A percentile compares a stretch with the other conserved stretches of the same genome.
phyloP scores from a whole-genome alignment of 2,329 filamentous ascomycete species.

The Diaporthe citri region DNA sequence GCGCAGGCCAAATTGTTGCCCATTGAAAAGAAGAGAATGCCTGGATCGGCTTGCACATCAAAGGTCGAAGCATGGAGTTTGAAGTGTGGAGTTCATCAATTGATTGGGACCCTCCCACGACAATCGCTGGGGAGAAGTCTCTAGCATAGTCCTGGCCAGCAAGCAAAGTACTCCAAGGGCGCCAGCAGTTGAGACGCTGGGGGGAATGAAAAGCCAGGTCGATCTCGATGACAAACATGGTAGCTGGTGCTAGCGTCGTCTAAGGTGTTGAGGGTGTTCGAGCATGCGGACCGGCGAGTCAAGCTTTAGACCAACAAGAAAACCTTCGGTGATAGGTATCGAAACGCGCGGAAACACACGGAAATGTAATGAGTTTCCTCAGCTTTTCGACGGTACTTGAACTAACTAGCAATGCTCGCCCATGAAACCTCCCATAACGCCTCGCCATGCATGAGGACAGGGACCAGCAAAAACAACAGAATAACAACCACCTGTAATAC shows the following conservation, averaged over 20 bases:
- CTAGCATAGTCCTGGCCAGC: neutral
- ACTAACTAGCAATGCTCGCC: constrained; percentile 6
- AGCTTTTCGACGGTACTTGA: neutral
- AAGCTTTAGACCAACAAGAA: neutral
- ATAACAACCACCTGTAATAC: neutral
- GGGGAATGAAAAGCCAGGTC: neutral
- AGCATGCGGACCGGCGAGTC: neutral
- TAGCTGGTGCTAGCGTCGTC: neutral
- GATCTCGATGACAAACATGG: neutral
- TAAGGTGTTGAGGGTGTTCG: neutral
- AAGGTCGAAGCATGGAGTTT: neutral
- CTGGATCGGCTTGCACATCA: neutral
- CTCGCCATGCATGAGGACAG: constrained; percentile 38
- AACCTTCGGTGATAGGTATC: neutral
- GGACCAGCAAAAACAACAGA: constrained; percentile 6
- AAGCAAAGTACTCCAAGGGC: no score
- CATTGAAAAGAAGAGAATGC: neutral
- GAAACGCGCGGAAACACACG: neutral
- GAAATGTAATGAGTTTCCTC: neutral
- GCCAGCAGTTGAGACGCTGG: fast-evolving
- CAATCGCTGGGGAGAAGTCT: no score
- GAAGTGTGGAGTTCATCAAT: no score
- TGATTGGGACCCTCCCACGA: neutral
- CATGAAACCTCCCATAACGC: constrained; percentile 32
- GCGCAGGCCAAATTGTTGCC: neutral